A percentile compares a stretch with the other conserved stretches of the same genome.
phyloP scores from a whole-genome alignment of 306 rosid species.

The Hylodesmum podocarpum region DNA sequence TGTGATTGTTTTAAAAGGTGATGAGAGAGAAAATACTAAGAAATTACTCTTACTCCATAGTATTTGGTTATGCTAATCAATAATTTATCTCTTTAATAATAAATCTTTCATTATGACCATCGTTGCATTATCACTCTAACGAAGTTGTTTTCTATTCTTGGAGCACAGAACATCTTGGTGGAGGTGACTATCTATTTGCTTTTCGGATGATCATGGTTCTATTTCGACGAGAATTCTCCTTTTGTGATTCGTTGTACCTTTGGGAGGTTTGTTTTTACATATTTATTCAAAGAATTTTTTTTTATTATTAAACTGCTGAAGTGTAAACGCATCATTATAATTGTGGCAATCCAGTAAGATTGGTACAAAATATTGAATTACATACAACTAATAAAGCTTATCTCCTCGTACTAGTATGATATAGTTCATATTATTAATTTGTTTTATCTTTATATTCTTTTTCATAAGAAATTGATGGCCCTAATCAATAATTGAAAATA shows the following conservation, averaged over 20 bases:
- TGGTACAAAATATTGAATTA: not conserved
- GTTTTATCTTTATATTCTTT: not conserved
- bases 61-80: not conserved
- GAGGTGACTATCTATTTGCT: conserved; percentile 95
- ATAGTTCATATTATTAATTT: not conserved
- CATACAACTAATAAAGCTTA: not conserved
- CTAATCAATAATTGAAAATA: not conserved
- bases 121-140: not conserved
- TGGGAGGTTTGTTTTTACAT: conserved; percentile 94
- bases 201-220: conserved; percentile 99
- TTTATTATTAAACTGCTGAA: too few species aligned
- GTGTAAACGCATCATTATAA: too few species aligned
- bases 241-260: conserved; percentile 94
- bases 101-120: not conserved
- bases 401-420: not conserved
- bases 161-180: conserved; percentile 79
- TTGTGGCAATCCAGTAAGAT: too few species aligned
- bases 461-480: not conserved
- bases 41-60: not conserved
- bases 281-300: too few species aligned
- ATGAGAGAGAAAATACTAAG: not conserved
- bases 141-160: conserved; percentile 31
- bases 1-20: not conserved
- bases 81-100: not conserved
- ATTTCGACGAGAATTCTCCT: conserved; percentile 96